Evolutionary conservation across 2,329 filamentous ascomycete species (phyloP).

Genomic region (Exserohilum rostratum): DNA sequence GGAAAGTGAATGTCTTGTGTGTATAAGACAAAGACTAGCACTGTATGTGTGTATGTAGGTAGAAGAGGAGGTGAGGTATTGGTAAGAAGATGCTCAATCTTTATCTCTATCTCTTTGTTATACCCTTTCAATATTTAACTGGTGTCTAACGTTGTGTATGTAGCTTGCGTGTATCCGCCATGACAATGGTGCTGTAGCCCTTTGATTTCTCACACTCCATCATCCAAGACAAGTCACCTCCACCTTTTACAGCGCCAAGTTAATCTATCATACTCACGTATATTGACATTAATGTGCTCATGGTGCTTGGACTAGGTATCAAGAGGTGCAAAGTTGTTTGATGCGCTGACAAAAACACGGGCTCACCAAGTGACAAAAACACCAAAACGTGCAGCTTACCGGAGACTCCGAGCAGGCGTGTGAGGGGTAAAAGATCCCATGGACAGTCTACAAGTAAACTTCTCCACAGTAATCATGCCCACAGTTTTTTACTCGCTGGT

Average conservation of each 20-base stretch:
- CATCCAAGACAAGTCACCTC: background rate
- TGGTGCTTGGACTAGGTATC: background rate
- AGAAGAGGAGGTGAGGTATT: too few relatives aligned
- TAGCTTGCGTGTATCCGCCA: background rate
- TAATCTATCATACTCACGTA: background rate
- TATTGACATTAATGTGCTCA: constrained; percentile 2
- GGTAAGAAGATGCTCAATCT: too few relatives aligned
- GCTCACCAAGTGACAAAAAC: background rate
- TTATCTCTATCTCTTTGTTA: too few relatives aligned
- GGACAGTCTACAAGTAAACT: too few relatives aligned
- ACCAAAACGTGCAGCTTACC: background rate
- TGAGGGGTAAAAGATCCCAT: too few relatives aligned
- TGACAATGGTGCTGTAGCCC: background rate
- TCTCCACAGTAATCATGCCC: too few relatives aligned
- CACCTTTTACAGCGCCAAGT: background rate
- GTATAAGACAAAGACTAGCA: background rate
- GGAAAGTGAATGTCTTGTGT: too few relatives aligned
- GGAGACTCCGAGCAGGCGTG: background rate
- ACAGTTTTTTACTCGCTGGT: background rate
- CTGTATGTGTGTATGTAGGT: too few relatives aligned
- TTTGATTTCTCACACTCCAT: background rate
- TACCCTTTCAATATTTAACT: too few relatives aligned
- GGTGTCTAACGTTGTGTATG: background rate
- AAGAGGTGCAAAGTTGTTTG: background rate
- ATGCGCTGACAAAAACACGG: background rate